Percentiles rank a stretch among this genome's conserved stretches.
Conservation (phyloP, 2,329 filamentous ascomycete species). For the Colletotrichum cordylinicola region DNA sequence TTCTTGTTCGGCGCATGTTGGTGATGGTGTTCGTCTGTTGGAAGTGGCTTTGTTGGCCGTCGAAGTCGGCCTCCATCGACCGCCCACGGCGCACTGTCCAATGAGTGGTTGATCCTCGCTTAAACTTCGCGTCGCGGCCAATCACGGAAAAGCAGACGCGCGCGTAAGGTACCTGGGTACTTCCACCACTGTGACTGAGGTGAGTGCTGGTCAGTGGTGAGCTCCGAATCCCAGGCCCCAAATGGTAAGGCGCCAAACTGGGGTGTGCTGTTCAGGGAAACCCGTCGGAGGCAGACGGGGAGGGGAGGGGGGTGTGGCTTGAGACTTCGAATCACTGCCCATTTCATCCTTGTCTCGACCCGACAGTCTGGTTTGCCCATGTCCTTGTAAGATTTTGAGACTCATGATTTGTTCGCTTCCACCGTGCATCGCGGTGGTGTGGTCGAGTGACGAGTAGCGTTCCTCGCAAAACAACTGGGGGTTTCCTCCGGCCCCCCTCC, state of each 20-base stretch:
- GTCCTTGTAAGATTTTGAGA: not conserved
- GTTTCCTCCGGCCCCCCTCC: not conserved
- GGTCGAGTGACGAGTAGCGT: not conserved
- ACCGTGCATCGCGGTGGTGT: not conserved
- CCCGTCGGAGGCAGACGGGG: not conserved
- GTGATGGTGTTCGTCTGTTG: slow-evolving; percentile 3
- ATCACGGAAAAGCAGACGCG: not conserved
- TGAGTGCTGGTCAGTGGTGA: not conserved
- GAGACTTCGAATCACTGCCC: not conserved
- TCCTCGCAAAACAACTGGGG: not conserved
- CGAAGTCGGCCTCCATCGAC: not conserved
- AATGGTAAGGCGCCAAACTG: not conserved
- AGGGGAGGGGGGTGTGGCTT: not conserved
- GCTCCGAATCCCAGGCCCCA: not conserved
- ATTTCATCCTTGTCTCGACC: not conserved
- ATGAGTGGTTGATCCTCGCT: slow-evolving; percentile 8
- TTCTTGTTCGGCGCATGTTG: not conserved
- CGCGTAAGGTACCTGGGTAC: not conserved
- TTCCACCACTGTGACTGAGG: not conserved
- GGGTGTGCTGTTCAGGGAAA: not conserved
- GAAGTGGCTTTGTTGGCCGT: slow-evolving; percentile 1
- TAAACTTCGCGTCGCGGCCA: not conserved
- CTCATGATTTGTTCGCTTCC: slow-evolving; percentile 4
- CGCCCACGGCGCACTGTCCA: not conserved
- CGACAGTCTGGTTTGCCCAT: slow-evolving; percentile 1